Conservation (phyloP, 164 flowering plant species). For the Vitis rupestris region DNA sequence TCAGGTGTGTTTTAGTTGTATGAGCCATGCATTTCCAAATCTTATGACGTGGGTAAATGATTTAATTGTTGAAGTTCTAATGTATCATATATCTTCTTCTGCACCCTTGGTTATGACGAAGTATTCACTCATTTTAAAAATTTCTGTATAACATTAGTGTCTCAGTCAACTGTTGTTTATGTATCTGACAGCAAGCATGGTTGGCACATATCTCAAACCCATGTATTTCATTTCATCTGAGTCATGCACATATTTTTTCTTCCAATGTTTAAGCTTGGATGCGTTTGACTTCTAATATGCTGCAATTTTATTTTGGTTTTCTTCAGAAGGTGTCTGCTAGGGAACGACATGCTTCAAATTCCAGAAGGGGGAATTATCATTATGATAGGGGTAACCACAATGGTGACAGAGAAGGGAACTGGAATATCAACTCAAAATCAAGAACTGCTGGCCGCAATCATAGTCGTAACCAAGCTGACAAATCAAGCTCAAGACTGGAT, state of each 20-base stretch:
- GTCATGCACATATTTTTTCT: background rate
- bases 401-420: slow-evolving; percentile 82
- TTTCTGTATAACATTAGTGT: no score
- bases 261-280: background rate
- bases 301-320: slow-evolving; percentile 10
- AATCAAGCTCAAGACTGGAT: slow-evolving; percentile 54
- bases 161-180: no score
- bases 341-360: slow-evolving; percentile 63
- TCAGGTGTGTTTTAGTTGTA: no score
- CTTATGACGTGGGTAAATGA: no score
- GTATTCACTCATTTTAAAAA: no score
- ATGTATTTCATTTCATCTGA: background rate
- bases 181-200: no score
- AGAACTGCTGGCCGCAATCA: slow-evolving; percentile 61
- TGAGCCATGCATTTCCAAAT: no score
- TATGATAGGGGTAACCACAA: slow-evolving; percentile 66
- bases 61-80: no score
- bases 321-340: slow-evolving; percentile 63
- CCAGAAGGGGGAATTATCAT: slow-evolving; percentile 64
- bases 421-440: slow-evolving; percentile 64
- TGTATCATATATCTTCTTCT: no score
- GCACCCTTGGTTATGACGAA: no score
- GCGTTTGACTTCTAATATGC: no score
- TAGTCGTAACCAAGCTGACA: slow-evolving; percentile 64
- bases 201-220: no score